These are phyloP conservation scores for Glycine soja DNA, from an alignment of 306 rosid genomes.

Conservation along the genomic window DNA sequence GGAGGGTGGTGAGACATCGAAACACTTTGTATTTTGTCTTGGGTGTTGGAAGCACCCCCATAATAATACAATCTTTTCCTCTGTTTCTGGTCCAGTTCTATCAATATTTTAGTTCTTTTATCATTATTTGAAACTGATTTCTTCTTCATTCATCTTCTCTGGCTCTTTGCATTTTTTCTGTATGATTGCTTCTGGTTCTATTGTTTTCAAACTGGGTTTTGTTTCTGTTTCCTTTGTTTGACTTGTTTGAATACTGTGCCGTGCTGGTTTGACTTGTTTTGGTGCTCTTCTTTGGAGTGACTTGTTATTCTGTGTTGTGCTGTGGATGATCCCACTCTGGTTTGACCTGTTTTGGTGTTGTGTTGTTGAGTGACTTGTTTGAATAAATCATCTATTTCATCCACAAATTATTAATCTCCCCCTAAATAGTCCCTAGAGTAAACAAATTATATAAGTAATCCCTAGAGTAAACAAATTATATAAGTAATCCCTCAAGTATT, in stretches of 20 bases:
- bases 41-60: no score
- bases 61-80: no score
- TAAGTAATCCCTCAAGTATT: not conserved
- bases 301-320: not conserved
- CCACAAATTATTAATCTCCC: not conserved
- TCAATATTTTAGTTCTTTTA: conserved; percentile 6
- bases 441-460: no score
- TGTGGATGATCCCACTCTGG: not conserved
- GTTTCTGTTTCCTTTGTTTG: not conserved
- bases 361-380: not conserved
- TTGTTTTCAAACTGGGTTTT: not conserved
- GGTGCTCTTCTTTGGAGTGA: not conserved
- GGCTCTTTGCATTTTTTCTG: not conserved
- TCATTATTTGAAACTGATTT: not conserved
- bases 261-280: not conserved
- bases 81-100: no score
- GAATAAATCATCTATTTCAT: not conserved
- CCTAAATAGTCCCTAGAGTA: not conserved
- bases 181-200: not conserved
- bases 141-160: not conserved
- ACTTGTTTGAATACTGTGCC: not conserved
- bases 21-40: no score
- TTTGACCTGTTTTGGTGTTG: not conserved
- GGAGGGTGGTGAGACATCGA: no score
- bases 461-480: not conserved